phyloP scores from a whole-genome alignment of 139 green algal genomes.

The Coccomyxa sp. region DNA sequence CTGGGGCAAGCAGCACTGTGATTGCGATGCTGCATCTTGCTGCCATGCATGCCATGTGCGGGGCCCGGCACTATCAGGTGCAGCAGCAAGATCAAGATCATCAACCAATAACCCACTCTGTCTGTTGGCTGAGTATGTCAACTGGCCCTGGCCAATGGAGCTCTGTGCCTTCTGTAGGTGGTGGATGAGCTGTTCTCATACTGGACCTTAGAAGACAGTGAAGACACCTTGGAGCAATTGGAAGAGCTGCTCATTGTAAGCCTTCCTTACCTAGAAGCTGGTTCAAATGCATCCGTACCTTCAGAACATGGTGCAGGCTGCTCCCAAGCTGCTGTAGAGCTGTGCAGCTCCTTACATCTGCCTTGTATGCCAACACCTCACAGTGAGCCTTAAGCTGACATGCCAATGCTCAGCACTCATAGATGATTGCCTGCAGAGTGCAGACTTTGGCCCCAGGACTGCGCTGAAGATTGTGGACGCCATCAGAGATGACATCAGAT shows the following conservation, averaged over 20 bases:
- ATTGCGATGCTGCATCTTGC: neutral
- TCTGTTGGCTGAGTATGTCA: neutral
- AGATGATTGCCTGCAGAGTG: slow-evolving; percentile 40
- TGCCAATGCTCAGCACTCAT: no score
- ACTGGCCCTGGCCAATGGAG: no score
- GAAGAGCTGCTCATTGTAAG: slow-evolving; percentile 89
- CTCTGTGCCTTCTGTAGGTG: slow-evolving; percentile 52
- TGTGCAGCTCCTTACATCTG: neutral
- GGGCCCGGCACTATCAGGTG: neutral
- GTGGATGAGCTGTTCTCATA: slow-evolving; percentile 93
- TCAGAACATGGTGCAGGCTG: neutral
- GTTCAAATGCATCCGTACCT: neutral
- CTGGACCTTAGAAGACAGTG: slow-evolving; percentile 90
- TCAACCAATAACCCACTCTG: neutral
- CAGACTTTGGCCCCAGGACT: slow-evolving; percentile 89
- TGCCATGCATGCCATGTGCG: neutral
- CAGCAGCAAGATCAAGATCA: neutral
- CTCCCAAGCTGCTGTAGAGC: neutral
- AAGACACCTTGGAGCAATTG: slow-evolving; percentile 89
- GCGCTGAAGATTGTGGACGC: slow-evolving; percentile 80
- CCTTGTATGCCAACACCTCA: neutral
- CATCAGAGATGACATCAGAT: slow-evolving; percentile 66
- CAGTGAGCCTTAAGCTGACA: neutral
- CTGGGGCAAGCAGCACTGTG: neutral
- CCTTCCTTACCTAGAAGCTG: neutral